phyloP scores from a whole-genome alignment of 768 basidiomycete species.

The Melanogaster broomeanus region DNA sequence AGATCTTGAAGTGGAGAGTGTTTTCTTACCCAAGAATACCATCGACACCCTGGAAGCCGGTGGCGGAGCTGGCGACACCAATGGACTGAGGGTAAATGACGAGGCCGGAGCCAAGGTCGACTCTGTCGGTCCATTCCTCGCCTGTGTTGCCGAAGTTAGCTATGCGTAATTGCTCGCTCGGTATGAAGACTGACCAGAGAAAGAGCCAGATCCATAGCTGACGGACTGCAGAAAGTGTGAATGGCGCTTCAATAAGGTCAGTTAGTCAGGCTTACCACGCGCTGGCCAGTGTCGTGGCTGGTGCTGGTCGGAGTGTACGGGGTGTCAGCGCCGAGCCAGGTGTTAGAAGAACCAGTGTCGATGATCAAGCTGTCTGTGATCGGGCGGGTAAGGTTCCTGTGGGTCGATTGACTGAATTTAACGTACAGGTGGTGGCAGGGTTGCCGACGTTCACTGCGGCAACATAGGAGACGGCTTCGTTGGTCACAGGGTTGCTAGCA shows the following conservation, averaged over 20 bases:
- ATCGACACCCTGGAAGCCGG: slow-evolving; percentile 52
- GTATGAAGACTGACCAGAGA: slow-evolving; percentile 43
- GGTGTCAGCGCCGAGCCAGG: slow-evolving; percentile 30
- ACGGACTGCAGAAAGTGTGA: slow-evolving; percentile 41
- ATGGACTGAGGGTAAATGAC: slow-evolving; percentile 60
- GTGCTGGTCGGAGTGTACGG: slow-evolving; percentile 29
- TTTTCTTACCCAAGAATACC: slow-evolving; percentile 61
- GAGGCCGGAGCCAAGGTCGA: slow-evolving; percentile 52
- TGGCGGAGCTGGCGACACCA: slow-evolving; percentile 54
- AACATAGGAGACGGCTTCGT: slow-evolving; percentile 37
- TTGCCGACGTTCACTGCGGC: slow-evolving; percentile 53
- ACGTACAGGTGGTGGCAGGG: slow-evolving; percentile 53
- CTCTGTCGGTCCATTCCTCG: slow-evolving; percentile 51
- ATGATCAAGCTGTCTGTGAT: slow-evolving; percentile 24
- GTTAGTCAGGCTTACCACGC: not conserved
- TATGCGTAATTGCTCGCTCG: not conserved
- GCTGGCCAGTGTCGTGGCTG: slow-evolving; percentile 21
- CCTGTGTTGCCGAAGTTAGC: slow-evolving; percentile 28
- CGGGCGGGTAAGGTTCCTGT: not conserved
- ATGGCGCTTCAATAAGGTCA: not conserved
- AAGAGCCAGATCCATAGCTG: slow-evolving; percentile 62
- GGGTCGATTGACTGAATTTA: not conserved
- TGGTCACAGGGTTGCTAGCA: slow-evolving; percentile 41
- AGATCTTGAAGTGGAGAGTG: not conserved
- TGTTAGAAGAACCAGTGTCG: slow-evolving; percentile 30